Percentiles rank a stretch among this genome's conserved stretches.
Conservation (phyloP, 2,329 filamentous ascomycete genomes). For the Pseudodiploospora longispora region DNA sequence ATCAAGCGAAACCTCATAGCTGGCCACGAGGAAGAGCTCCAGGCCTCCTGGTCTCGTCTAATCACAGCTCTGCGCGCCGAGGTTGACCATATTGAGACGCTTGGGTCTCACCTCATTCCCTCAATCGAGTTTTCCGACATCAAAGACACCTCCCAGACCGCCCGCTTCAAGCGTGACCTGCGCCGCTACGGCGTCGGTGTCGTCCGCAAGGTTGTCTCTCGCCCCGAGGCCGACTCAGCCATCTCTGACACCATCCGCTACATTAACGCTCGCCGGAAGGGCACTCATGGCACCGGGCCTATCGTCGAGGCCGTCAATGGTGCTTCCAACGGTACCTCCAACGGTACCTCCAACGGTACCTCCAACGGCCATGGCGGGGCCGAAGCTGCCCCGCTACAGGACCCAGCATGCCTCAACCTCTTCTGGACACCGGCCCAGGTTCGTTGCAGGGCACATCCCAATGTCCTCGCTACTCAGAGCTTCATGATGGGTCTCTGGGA, state of each 20-base stretch:
- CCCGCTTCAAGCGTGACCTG: slow-evolving; percentile 48
- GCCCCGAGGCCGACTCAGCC: slow-evolving; percentile 45
- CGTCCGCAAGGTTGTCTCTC: slow-evolving; percentile 55
- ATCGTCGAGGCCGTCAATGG: background rate
- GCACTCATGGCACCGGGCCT: background rate
- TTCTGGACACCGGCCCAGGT: slow-evolving; percentile 68
- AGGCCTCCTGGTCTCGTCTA: slow-evolving; percentile 47
- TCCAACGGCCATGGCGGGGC: too few species aligned
- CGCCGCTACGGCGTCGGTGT: slow-evolving; percentile 58
- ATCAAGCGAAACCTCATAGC: slow-evolving; percentile 47
- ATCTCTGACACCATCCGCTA: slow-evolving; percentile 55
- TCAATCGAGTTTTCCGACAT: slow-evolving; percentile 47
- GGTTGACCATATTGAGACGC: slow-evolving; percentile 42
- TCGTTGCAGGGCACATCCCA: slow-evolving; percentile 57
- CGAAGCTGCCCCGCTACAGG: slow-evolving; percentile 24
- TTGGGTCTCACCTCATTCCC: slow-evolving; percentile 46
- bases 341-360: background rate
- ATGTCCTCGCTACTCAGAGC: slow-evolving; percentile 53
- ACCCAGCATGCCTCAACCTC: slow-evolving; percentile 63
- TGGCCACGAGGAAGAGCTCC: slow-evolving; percentile 46
- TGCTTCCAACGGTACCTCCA: background rate
- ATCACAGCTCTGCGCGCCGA: slow-evolving; percentile 43
- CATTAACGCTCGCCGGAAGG: slow-evolving; percentile 15
- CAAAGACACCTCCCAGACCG: slow-evolving; percentile 36
- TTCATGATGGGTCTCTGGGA: slow-evolving; percentile 65